Percentiles rank a stretch among this genome's conserved stretches.
Conservation (phyloP, 139 green algal species). For the Monoraphidium neglectum region DNA sequence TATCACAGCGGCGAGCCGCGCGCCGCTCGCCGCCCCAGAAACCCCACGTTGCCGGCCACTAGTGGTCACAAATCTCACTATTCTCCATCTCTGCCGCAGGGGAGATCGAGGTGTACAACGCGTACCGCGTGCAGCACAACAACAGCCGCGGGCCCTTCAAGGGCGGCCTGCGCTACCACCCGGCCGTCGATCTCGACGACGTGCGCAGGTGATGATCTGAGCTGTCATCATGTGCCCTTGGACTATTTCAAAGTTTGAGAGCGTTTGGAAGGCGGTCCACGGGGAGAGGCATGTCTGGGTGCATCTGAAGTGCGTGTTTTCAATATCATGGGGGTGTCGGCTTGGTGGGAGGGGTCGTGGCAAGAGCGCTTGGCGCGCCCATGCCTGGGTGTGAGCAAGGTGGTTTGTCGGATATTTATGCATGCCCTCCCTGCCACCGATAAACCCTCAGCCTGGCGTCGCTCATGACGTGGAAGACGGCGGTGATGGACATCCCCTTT, state of each 20-base stretch:
- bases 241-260: too few relatives aligned
- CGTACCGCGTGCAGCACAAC: constrained; percentile 91
- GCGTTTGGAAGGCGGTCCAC: too few relatives aligned
- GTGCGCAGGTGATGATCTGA: constrained; percentile 31
- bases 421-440: too few relatives aligned
- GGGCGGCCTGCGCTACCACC: constrained; percentile 80
- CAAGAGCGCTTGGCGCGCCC: too few relatives aligned
- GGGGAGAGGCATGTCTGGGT: too few relatives aligned
- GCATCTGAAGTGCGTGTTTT: too few relatives aligned
- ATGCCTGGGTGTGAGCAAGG: too few relatives aligned
- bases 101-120: constrained; percentile 65
- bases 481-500: constrained; percentile 95
- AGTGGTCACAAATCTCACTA: not conserved
- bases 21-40: not conserved
- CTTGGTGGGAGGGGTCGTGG: too few relatives aligned
- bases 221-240: not conserved
- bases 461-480: constrained; percentile 98
- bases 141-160: constrained; percentile 88
- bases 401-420: too few relatives aligned
- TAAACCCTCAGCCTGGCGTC: constrained; percentile 64
- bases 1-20: too few relatives aligned
- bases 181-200: constrained; percentile 68
- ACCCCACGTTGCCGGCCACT: not conserved
- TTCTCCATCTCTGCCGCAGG: constrained; percentile 3
- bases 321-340: too few relatives aligned